Evolutionary conservation across 306 rosid genomes (phyloP).

Genomic region (Pyrus pyrifolia): DNA sequence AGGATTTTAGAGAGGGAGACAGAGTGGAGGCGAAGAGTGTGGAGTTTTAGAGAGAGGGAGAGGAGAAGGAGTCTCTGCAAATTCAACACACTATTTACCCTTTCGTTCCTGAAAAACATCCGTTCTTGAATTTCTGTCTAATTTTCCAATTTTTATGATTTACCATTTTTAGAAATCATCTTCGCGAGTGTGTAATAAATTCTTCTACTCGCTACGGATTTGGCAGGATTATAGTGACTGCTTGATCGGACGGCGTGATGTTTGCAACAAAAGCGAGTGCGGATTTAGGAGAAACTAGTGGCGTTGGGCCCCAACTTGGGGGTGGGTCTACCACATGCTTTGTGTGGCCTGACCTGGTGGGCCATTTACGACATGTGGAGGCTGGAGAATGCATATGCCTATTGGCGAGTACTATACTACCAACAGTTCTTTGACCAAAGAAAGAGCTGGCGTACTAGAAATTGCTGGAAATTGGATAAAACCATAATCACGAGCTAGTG

Average conservation of each 20-base stretch:
- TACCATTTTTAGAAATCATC: background rate
- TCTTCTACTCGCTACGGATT: background rate
- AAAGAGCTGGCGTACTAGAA: too few species aligned
- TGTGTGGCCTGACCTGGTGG: background rate
- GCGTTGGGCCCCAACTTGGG: background rate
- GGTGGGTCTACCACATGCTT: background rate
- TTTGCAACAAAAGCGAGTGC: background rate
- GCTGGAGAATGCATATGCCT: background rate
- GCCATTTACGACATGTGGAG: background rate
- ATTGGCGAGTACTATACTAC: background rate
- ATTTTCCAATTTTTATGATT: too few species aligned
- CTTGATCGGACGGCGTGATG: background rate
- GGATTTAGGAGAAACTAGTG: background rate
- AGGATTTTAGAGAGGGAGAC: constrained; percentile 2
- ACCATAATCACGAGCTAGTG: too few species aligned
- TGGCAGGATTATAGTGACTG: background rate
- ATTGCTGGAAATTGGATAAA: too few species aligned
- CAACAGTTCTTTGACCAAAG: background rate
- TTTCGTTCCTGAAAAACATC: background rate
- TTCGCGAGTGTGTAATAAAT: background rate
- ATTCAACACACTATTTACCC: too few species aligned
- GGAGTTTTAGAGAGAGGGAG: background rate
- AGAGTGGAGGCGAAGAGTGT: background rate
- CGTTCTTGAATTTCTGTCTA: too few species aligned
- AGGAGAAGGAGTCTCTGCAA: background rate